These are phyloP conservation scores for Polyporus tsugae DNA, from an alignment of 1,284 basidiomycete genomes.

Conservation along the genomic window DNA sequence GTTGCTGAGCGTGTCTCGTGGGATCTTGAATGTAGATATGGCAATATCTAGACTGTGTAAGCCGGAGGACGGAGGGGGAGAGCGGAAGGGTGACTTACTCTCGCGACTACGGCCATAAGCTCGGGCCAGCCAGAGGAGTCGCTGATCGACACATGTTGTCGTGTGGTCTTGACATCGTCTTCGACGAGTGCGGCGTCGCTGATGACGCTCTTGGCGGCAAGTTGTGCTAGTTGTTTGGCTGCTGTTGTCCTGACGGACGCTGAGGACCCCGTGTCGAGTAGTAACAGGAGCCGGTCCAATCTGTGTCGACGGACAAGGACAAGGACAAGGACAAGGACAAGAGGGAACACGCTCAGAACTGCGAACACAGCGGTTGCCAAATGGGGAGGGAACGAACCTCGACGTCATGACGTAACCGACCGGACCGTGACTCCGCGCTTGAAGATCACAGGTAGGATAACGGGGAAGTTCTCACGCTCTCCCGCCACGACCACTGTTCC, in stretches of 20 bases:
- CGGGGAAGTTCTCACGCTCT: conserved; percentile 51
- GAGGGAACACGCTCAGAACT: not conserved
- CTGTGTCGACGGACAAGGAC: conserved; percentile 46
- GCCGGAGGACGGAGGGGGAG: conserved; percentile 5
- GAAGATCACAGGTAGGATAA: conserved; percentile 44
- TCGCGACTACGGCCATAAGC: conserved; percentile 82
- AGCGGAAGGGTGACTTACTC: conserved; percentile 56
- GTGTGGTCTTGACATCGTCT: conserved; percentile 72
- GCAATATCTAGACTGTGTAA: conserved; percentile 70
- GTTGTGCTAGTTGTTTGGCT: conserved; percentile 91
- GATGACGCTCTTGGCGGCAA: conserved; percentile 84
- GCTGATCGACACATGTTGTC: conserved; percentile 63
- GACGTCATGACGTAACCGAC: conserved; percentile 68
- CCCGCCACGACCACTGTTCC: conserved; percentile 45
- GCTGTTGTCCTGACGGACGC: conserved; percentile 88
- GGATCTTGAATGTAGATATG: conserved; percentile 88
- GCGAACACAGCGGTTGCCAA: conserved; percentile 35
- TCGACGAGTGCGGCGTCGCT: conserved; percentile 84
- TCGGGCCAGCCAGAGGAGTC: conserved; percentile 83
- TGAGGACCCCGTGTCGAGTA: conserved; percentile 92
- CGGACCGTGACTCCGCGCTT: conserved; percentile 51
- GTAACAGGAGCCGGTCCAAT: conserved; percentile 91
- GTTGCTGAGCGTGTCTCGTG: conserved; percentile 89
- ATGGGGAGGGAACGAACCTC: conserved; percentile 53
- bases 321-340: no score